Evolutionary conservation across 106 monocot species (phyloP).

Genomic region (Dioscorea zingiberensis): DNA sequence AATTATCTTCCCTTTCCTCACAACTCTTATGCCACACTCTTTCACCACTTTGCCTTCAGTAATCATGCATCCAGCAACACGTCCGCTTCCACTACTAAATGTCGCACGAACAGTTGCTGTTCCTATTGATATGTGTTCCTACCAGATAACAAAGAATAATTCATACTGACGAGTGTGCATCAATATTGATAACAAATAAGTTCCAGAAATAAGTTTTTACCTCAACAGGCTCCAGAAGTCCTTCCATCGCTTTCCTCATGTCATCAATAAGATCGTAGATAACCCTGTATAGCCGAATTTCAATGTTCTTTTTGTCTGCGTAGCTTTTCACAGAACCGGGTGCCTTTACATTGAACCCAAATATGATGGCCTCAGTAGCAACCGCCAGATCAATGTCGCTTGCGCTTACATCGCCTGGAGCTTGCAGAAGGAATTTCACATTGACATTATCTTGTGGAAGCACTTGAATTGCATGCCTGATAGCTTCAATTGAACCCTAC

Average conservation of each 20-base stretch:
- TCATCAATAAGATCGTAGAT: conserved; percentile 94
- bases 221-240: conserved; percentile 88
- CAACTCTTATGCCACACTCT: conserved; percentile 62
- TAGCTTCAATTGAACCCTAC: conserved; percentile 95
- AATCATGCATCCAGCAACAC: conserved; percentile 96
- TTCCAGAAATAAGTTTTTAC: conserved; percentile 19
- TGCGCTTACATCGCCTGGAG: conserved; percentile 79
- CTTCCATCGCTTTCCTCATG: conserved; percentile 91
- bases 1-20: conserved; percentile 63
- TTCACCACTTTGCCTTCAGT: conserved; percentile 78
- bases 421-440: conserved; percentile 87
- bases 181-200: neutral
- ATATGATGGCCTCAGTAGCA: conserved; percentile 77
- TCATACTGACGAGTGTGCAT: too few species aligned
- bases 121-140: conserved; percentile 91
- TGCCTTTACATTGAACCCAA: conserved; percentile 94
- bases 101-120: conserved; percentile 68
- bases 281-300: conserved; percentile 85
- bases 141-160: neutral
- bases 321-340: conserved; percentile 82
- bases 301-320: conserved; percentile 79
- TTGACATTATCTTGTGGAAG: conserved; percentile 91
- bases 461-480: conserved; percentile 81
- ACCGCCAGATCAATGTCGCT: conserved; percentile 93
- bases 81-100: conserved; percentile 94